These are phyloP conservation scores for Bullera alba DNA, from an alignment of 768 basidiomycete genomes.

Conservation along the genomic window DNA sequence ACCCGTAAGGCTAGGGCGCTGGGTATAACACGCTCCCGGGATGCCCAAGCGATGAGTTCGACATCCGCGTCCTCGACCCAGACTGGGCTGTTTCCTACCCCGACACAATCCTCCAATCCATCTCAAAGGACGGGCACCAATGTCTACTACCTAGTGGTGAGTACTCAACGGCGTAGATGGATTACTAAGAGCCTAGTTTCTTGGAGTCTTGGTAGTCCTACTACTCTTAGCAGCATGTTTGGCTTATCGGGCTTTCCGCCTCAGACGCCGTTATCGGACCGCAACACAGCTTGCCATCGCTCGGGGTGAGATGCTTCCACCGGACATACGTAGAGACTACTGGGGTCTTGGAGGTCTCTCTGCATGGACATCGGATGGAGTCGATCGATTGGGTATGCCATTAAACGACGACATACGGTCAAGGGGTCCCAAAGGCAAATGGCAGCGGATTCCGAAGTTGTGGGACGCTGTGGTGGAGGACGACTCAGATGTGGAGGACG, in stretches of 20 bases:
- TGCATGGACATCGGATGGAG: constrained; percentile 13
- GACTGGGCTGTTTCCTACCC: not conserved
- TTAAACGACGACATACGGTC: constrained; percentile 4
- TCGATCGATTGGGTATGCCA: constrained; percentile 10
- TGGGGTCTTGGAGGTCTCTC: constrained; percentile 27
- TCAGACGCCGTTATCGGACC: constrained; percentile 28
- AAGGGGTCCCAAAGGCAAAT: constrained; percentile 9
- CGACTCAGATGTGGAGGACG: not conserved
- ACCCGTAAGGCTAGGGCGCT: no score
- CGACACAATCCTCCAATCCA: not conserved
- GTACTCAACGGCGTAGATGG: not conserved
- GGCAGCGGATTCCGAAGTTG: constrained; percentile 22
- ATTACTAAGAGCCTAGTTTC: constrained; percentile 26
- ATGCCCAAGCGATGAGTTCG: not conserved
- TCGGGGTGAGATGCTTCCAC: constrained; percentile 26
- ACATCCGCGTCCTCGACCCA: not conserved
- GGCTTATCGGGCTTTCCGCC: constrained; percentile 21
- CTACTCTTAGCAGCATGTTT: constrained; percentile 27
- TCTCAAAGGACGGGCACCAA: constrained; percentile 12
- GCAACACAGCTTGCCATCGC: constrained; percentile 33
- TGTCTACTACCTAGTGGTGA: constrained; percentile 38
- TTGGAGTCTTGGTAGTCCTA: constrained; percentile 32
- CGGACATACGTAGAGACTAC: constrained; percentile 13
- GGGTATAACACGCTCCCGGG: no score
- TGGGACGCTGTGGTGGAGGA: constrained; percentile 19